phyloP scores from a whole-genome alignment of 495 filamentous ascomycete genomes.

The Pseudomonodictys pantanalensis region DNA sequence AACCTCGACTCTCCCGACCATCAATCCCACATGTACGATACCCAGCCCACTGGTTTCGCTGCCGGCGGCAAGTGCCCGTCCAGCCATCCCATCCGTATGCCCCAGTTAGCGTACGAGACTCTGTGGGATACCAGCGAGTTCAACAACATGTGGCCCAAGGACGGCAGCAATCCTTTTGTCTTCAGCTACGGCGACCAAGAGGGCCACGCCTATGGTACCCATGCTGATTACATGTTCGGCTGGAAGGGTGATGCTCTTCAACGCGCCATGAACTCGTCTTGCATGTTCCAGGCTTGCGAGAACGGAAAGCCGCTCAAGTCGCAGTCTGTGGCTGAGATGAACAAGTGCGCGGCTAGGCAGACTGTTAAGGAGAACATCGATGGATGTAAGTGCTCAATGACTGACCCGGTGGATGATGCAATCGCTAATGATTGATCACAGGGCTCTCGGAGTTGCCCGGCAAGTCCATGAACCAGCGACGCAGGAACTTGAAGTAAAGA shows the following conservation, averaged over 20 bases:
- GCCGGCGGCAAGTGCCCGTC: slow-evolving; percentile 16
- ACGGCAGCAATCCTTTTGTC: slow-evolving; percentile 20
- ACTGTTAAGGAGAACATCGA: slow-evolving; percentile 20
- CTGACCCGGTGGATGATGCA: no score
- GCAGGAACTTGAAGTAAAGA: no score
- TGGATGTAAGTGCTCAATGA: slow-evolving; percentile 34
- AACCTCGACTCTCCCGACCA: slow-evolving; percentile 27
- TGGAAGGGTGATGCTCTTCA: slow-evolving; percentile 29
- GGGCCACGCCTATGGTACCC: slow-evolving; percentile 23
- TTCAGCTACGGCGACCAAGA: slow-evolving; percentile 9
- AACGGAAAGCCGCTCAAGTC: slow-evolving; percentile 17
- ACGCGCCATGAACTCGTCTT: slow-evolving; percentile 20
- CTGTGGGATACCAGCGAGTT: slow-evolving; percentile 29
- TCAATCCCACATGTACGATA: slow-evolving; percentile 29
- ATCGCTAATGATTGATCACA: no score
- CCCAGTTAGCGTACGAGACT: slow-evolving; percentile 29
- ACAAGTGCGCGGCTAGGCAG: slow-evolving; percentile 15
- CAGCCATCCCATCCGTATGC: slow-evolving; percentile 26
- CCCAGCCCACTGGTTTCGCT: slow-evolving; percentile 11
- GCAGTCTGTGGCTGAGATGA: slow-evolving; percentile 23
- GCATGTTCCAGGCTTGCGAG: slow-evolving; percentile 32
- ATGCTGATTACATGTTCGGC: slow-evolving; percentile 30
- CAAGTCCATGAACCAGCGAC: no score
- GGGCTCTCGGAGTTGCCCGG: no score
- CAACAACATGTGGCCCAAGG: slow-evolving; percentile 25